Base-by-base conservation (phyloP, 148 eudicot genomes). In the Camellia sinensis region DNA sequence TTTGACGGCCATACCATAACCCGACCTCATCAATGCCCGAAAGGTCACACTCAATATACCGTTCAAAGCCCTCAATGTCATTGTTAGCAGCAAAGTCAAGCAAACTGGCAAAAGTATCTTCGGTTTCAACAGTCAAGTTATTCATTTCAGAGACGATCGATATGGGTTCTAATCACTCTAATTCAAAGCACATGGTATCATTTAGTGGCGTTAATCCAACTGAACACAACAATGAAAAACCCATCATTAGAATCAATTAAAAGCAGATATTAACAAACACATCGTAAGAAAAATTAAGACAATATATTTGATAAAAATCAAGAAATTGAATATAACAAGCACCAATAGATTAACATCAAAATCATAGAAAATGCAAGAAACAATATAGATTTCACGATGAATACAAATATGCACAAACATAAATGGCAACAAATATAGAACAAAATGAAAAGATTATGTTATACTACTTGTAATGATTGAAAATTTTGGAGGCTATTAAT, bases 41-140 rank as follows among this genome's bases (percentile, higher is more conserved):
- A 5, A 88, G 88, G 48, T 88, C 88, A 17, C 77, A 76, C 65
- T 88, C 89, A 66, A 81, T 50, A 50, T 50, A 81, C 43, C 45
- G 78, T 76, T 84, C 89, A 65, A 91, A 93, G 71, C 87, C 88
- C 73, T 87, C 90, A 4, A 89, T 63, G 54, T 93, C 97, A 72
- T 91, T 85, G 84, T 91, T 89, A 41, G 97, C 97, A 79, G 94
- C 94, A 43, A 88, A 82, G 72, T 93, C 97, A 48, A 93, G 94
- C 80, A 91, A 80, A 80, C 86, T 88, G 15, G 85, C 82, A 68
- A 89, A 86, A 65, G 84, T 50, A 84, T 89, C 92, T 78, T 75
- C 87, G 0, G 92, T 91, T 77, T 91, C 89, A 60, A 89, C 82
- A 73, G 81, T 88, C 84, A 87, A 79, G 75, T 84, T 78, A 80